Evolutionary conservation across 805 yeast species (phyloP).

Genomic region (Blastobotrys peoriensis): DNA sequence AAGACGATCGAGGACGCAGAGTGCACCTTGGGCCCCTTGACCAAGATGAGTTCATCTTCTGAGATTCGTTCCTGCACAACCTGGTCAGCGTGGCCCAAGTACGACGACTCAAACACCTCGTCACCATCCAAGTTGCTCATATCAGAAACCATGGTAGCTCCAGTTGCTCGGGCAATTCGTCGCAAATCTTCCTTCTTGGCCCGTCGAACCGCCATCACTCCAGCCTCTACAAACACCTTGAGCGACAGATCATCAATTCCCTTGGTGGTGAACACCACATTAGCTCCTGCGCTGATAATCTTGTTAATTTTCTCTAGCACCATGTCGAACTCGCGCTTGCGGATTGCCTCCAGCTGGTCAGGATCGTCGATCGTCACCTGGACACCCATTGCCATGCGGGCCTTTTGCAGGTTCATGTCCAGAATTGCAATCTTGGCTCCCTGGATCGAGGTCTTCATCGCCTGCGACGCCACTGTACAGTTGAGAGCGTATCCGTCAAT

Average conservation of each 20-base stretch:
- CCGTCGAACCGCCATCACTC: constrained; percentile 93
- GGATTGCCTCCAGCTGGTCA: constrained; percentile 87
- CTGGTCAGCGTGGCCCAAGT: constrained; percentile 83
- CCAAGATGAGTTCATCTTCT: constrained; percentile 93
- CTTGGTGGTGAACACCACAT: constrained; percentile 86
- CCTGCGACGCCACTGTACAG: constrained; percentile 96
- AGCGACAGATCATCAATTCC: constrained; percentile 92
- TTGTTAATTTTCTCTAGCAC: constrained; percentile 76
- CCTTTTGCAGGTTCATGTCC: constrained; percentile 90
- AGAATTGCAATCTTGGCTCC: constrained; percentile 80
- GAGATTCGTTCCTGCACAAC: constrained; percentile 86
- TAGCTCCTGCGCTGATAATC: constrained; percentile 83
- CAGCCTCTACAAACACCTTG: constrained; percentile 85
- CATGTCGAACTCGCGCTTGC: constrained; percentile 83
- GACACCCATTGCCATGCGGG: constrained; percentile 97
- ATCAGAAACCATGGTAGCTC: constrained; percentile 82
- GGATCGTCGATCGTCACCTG: constrained; percentile 96
- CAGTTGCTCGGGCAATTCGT: constrained; percentile 96
- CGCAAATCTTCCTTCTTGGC: constrained; percentile 95
- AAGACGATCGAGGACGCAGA: constrained; percentile 86
- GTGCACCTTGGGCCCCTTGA: constrained; percentile 85
- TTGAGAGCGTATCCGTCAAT: constrained; percentile 94
- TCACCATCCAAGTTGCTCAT: constrained; percentile 95
- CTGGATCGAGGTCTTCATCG: constrained; percentile 70
- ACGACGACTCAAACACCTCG: constrained; percentile 79